Conservation (phyloP, 1,139 yeast genomes). For the Candida frijolesensis region DNA sequence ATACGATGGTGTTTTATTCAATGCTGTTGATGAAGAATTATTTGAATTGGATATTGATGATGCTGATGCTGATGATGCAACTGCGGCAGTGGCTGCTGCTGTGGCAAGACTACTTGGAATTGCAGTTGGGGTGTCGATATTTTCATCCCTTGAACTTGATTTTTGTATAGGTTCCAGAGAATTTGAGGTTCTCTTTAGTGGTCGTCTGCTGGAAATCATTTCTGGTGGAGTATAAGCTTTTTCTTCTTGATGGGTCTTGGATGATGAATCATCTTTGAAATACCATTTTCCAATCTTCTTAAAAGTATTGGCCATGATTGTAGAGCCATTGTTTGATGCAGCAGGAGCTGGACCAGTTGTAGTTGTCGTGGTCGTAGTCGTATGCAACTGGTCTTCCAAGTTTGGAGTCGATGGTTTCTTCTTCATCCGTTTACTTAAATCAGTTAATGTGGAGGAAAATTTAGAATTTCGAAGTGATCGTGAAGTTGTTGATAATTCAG, state of each 20-base stretch:
- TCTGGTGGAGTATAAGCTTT: conserved; percentile 55
- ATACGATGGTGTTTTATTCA: conserved; percentile 17
- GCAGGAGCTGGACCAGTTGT: neutral
- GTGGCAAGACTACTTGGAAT: conserved; percentile 1
- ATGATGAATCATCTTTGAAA: conserved; percentile 40
- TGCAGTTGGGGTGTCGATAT: neutral
- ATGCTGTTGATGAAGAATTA: neutral
- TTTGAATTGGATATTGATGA: neutral
- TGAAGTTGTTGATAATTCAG: conserved; percentile 12
- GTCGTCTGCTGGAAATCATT: conserved; percentile 62
- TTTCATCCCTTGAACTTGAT: conserved; percentile 1
- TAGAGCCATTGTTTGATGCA: conserved; percentile 5
- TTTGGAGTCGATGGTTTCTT: conserved; percentile 27
- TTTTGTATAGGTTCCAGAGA: conserved; percentile 8
- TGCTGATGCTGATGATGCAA: conserved; percentile 1
- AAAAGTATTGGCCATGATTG: conserved; percentile 37
- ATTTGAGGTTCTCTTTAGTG: conserved; percentile 28
- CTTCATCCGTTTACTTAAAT: conserved; percentile 36
- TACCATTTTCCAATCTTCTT: conserved; percentile 75
- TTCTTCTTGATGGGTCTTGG: neutral
- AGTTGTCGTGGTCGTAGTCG: conserved; percentile 3
- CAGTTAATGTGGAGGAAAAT: conserved; percentile 32
- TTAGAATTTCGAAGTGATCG: conserved; percentile 16
- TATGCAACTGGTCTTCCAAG: conserved; percentile 1
- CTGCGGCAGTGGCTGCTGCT: conserved; percentile 5